These are phyloP conservation scores for Colletotrichum phormii DNA, from an alignment of 2,329 filamentous ascomycete species.

Conservation along the genomic window DNA sequence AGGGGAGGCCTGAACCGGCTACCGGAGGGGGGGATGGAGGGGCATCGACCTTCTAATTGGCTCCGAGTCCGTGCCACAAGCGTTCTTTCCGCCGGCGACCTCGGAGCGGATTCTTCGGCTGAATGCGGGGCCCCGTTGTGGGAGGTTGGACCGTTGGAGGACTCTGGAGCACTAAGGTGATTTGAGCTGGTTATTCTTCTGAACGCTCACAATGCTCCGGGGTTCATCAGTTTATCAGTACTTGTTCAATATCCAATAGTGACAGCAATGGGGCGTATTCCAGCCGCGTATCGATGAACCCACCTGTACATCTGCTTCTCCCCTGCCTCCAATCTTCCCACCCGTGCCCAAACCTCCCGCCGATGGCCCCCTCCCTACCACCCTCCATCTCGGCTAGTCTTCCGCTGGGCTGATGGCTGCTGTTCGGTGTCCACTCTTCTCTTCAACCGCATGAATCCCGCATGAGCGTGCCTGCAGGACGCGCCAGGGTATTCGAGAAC, in stretches of 20 bases:
- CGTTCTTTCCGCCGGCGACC: constrained; percentile 10
- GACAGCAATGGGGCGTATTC: background rate
- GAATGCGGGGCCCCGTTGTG: constrained; percentile 1
- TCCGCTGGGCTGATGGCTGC: background rate
- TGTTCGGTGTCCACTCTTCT: background rate
- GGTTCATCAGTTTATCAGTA: no score
- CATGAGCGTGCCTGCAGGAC: constrained; percentile 4
- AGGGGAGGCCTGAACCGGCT: background rate
- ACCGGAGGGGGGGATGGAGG: constrained; percentile 8
- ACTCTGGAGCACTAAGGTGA: no score
- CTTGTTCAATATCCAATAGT: no score
- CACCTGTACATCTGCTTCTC: background rate
- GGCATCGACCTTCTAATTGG: constrained; percentile 2
- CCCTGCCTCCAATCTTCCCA: background rate
- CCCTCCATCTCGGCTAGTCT: background rate
- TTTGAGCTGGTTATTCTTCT: background rate
- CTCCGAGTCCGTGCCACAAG: background rate
- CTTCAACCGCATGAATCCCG: constrained; percentile 4
- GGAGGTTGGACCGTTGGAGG: background rate
- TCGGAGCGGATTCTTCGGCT: constrained; percentile 33
- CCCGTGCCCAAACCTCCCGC: background rate
- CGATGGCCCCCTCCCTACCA: background rate
- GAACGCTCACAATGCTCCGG: no score
- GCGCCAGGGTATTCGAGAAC: background rate
- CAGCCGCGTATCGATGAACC: background rate